Evolutionary conservation across 2,329 filamentous ascomycete species (phyloP), one percentile per base, ranked within the genome.

Genomic region (Fusarium sp.): DNA sequence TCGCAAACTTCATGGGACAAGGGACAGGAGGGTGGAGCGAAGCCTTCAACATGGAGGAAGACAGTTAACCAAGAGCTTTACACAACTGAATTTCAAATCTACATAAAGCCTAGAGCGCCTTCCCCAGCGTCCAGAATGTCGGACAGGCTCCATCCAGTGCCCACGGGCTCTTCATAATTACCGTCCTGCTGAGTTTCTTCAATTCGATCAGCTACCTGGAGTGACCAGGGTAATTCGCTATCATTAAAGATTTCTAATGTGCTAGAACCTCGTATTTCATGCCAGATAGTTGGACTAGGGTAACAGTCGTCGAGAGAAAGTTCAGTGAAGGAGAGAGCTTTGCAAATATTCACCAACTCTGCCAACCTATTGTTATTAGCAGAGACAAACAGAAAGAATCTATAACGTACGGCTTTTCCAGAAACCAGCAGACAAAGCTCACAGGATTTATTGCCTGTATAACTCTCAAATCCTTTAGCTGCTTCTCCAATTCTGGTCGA

Each of bases 11-110:
- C 26, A 41, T 57, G 30, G 54, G 30, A 57, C 17, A 57, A 38
- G 54, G 54, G 14, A 45, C 46, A 57, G 30, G 41, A 57, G 54
- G 54, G 38, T 57, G 54, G 54, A 57, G 40, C 41, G 42, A 57
- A n/a, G 48, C 40, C 20, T 15, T 41, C 35, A 35, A 41, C 38
- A 54, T 48, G 32, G 27, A 46, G 41, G 41, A 26, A 27, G 44
- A 37, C 17, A 46, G 27, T 37, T 23, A 18, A 27, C 35, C 54
- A n/a, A 38, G 26, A 57, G 33, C 42, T 46, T 57, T 48, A 15
- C 30, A 48, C 32, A 46, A 57, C 54, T 20, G 7, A 40, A 57
- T 57, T 18, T 46, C 6, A 48, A 37, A 46, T 57, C 23, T 26
- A 57, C 18, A 14, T n/a, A 57, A 57, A 57, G 42, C 42, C 42